A percentile compares a stretch with the other conserved stretches of the same genome.
phyloP scores from a whole-genome alignment of 257 asterid species.

The Paulownia fortunei region DNA sequence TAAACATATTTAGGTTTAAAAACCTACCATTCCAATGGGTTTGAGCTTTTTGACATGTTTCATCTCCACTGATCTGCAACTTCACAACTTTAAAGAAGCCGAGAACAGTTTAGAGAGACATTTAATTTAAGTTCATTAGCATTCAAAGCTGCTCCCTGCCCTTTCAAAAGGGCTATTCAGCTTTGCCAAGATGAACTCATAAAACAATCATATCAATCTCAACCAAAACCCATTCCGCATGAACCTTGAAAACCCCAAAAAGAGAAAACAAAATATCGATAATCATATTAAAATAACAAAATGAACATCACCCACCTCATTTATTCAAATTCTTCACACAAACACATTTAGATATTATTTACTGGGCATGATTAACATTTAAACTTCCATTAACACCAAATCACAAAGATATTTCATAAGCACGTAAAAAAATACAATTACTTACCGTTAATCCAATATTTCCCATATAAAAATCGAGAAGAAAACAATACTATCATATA shows the following conservation, averaged over 20 bases:
- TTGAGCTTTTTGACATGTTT: constrained; percentile 23
- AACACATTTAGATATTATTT: not conserved
- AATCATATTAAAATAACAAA: too few species aligned
- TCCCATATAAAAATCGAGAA: not conserved
- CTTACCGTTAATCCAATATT: not conserved
- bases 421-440: not conserved
- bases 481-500: not conserved
- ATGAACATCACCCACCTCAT: not conserved
- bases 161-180: constrained; percentile 29
- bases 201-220: not conserved
- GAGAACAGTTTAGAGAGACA: constrained; percentile 49
- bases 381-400: not conserved
- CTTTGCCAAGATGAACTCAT: constrained; percentile 60
- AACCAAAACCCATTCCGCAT: not conserved
- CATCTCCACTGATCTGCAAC: constrained; percentile 54
- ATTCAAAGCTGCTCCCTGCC: constrained; percentile 59
- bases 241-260: not conserved
- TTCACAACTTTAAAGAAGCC: constrained; percentile 36
- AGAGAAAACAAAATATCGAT: not conserved
- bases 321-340: not conserved
- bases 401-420: not conserved
- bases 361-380: not conserved
- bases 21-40: not conserved
- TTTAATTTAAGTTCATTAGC: constrained; percentile 54
- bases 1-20: too few species aligned